These are phyloP conservation scores for Tilletia walkeri DNA, from an alignment of 1,284 basidiomycete species.

Conservation along the genomic window DNA sequence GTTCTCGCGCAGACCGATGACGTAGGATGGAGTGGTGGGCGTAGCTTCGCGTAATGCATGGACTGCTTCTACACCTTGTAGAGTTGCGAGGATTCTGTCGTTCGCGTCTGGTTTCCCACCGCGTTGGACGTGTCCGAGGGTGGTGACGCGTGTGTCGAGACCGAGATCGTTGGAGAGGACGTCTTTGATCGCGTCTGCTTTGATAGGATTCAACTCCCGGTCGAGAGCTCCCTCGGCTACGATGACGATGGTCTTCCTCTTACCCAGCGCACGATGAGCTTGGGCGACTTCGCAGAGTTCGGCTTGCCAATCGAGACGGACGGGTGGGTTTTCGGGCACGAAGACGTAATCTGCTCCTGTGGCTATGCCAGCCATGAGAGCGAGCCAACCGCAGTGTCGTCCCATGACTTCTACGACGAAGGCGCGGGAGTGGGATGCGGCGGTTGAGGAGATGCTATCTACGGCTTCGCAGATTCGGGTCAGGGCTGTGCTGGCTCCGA, in stretches of 20 bases:
- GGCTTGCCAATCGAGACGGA: slow-evolving; percentile 72
- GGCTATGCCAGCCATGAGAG: slow-evolving; percentile 86
- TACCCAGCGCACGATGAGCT: slow-evolving; percentile 84
- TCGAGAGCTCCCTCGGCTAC: slow-evolving; percentile 95
- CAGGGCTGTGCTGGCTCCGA: slow-evolving; percentile 90
- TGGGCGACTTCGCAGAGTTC: slow-evolving; percentile 86
- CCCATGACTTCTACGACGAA: slow-evolving; percentile 99
- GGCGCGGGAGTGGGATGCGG: slow-evolving; percentile 89
- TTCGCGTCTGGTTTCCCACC: slow-evolving; percentile 88
- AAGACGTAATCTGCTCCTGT: slow-evolving; percentile 96
- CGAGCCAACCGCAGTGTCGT: slow-evolving; percentile 95
- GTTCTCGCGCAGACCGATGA: slow-evolving; percentile 95
- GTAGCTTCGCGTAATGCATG: slow-evolving; percentile 83
- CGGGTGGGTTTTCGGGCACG: slow-evolving; percentile 87
- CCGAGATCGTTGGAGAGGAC: slow-evolving; percentile 81
- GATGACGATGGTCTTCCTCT: slow-evolving; percentile 97
- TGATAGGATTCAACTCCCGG: slow-evolving; percentile 81
- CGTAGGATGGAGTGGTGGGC: slow-evolving; percentile 88
- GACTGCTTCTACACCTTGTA: slow-evolving; percentile 92
- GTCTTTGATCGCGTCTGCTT: slow-evolving; percentile 82
- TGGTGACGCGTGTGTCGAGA: slow-evolving; percentile 95
- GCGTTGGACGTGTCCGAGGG: slow-evolving; percentile 92
- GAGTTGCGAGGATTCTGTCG: slow-evolving; percentile 87
- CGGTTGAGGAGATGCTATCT: slow-evolving; percentile 96
- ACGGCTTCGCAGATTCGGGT: slow-evolving; percentile 96